phyloP scores from a whole-genome alignment of 2,329 filamentous ascomycete species.

The Colletotrichum liriopes region DNA sequence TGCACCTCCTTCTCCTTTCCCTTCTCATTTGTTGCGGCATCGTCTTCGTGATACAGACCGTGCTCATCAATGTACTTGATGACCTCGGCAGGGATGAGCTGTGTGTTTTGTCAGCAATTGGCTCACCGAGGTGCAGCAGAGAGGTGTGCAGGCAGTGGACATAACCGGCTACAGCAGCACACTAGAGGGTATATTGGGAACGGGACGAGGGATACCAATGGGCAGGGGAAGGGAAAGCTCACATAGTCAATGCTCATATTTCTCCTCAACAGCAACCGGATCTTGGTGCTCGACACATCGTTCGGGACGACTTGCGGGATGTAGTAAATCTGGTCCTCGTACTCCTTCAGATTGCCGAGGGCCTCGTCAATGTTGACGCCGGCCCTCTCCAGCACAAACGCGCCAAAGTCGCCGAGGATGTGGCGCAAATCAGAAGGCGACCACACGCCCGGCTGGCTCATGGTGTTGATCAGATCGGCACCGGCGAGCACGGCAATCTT shows the following conservation, averaged over 20 bases:
- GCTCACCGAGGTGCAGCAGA: background rate
- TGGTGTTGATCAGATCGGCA: constrained; percentile 81
- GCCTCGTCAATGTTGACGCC: constrained; percentile 93
- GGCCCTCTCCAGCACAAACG: constrained; percentile 89
- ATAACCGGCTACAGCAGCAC: background rate
- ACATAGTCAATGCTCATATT: constrained; percentile 45
- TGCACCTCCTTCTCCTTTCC: constrained; percentile 38
- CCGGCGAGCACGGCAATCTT: constrained; percentile 88
- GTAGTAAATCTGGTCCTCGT: constrained; percentile 88
- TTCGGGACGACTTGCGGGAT: constrained; percentile 92
- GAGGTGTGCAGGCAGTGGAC: background rate
- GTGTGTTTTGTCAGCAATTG: constrained; percentile 80
- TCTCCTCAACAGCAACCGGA: constrained; percentile 43
- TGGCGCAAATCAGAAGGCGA: constrained; percentile 87
- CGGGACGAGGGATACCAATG: background rate
- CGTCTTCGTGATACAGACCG: constrained; percentile 71
- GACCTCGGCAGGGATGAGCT: constrained; percentile 81
- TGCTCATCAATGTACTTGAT: constrained; percentile 82
- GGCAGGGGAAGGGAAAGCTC: background rate
- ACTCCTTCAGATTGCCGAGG: constrained; percentile 84
- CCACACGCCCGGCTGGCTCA: constrained; percentile 85
- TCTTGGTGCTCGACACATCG: constrained; percentile 69
- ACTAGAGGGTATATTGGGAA: background rate
- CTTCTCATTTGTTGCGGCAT: constrained; percentile 36
- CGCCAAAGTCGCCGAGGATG: constrained; percentile 86